Conservation (phyloP, 192 early-diverging fungal genomes). For the Mortierella antarctica region DNA sequence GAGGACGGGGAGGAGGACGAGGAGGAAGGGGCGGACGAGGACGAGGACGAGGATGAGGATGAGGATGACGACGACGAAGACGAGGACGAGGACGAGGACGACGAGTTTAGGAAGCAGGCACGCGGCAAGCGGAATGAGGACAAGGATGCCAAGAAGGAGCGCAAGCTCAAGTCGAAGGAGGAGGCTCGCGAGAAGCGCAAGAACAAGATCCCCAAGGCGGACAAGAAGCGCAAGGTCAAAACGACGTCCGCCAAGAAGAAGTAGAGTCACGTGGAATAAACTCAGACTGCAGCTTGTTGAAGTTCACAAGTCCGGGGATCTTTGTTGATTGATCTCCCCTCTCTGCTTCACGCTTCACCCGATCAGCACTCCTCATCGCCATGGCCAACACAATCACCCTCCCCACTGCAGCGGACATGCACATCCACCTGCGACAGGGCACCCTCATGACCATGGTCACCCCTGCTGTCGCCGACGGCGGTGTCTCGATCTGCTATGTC, state of each 20-base stretch:
- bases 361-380: not conserved
- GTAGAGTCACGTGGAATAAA: not conserved
- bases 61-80: conserved; percentile 58
- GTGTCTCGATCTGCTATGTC: conserved; percentile 87
- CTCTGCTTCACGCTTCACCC: not conserved
- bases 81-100: conserved; percentile 55
- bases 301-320: no score
- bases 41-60: conserved; percentile 53
- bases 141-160: conserved; percentile 90
- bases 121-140: conserved; percentile 84
- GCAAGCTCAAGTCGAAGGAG: conserved; percentile 90
- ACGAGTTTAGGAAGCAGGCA: conserved; percentile 51
- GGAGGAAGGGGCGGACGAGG: conserved; percentile 44
- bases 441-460: conserved; percentile 91
- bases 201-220: conserved; percentile 93
- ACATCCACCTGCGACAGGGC: conserved; percentile 93
- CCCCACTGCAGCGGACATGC: conserved; percentile 89
- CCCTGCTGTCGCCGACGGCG: conserved; percentile 81
- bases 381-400: conserved; percentile 63
- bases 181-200: conserved; percentile 92
- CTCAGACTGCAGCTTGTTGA: no score
- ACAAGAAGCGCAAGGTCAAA: conserved; percentile 91
- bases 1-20: conserved; percentile 49
- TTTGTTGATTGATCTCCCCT: not conserved
- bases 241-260: conserved; percentile 15